Conservation (phyloP, 176 grass and related monocot genomes). For the Cymbopogon citratus region DNA sequence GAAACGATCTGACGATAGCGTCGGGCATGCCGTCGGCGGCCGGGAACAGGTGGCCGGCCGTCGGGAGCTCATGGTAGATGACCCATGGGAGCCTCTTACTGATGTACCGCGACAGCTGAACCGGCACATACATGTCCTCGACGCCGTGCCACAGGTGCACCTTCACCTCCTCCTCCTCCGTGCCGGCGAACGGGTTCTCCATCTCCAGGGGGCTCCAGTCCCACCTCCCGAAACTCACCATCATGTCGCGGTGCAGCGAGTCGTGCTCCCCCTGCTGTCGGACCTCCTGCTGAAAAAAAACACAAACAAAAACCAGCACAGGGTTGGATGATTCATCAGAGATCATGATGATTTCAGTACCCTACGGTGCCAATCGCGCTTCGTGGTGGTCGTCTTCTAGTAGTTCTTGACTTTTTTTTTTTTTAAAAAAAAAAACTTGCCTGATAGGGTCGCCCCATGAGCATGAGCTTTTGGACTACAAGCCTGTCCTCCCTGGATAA, state of each 20-base stretch:
- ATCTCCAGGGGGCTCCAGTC: slow-evolving; percentile 48
- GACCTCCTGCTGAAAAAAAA: slow-evolving; percentile 41
- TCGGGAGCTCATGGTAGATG: slow-evolving; percentile 63
- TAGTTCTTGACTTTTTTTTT: too few species aligned
- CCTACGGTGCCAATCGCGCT: neutral
- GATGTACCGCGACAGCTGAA: slow-evolving; percentile 57
- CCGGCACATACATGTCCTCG: slow-evolving; percentile 54
- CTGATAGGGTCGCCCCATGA: neutral
- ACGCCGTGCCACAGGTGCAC: slow-evolving; percentile 81
- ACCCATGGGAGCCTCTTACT: slow-evolving; percentile 58
- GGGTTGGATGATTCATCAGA: neutral
- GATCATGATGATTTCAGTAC: neutral
- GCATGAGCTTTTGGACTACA: slow-evolving; percentile 2
- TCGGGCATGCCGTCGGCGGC: slow-evolving; percentile 51
- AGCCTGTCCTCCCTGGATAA: slow-evolving; percentile 5
- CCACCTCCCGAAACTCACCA: slow-evolving; percentile 67
- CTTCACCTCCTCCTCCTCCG: slow-evolving; percentile 26
- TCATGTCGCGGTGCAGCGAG: slow-evolving; percentile 77
- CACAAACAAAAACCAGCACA: neutral
- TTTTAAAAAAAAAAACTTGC: too few species aligned
- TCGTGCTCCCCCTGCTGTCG: slow-evolving; percentile 57
- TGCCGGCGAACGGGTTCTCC: slow-evolving; percentile 52
- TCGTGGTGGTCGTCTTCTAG: neutral
- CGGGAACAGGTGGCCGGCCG: slow-evolving; percentile 58
- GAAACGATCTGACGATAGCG: slow-evolving; percentile 45